These are phyloP conservation scores for Hemerocallis citrina DNA, from an alignment of 106 monocot genomes.

Conservation along the genomic window DNA sequence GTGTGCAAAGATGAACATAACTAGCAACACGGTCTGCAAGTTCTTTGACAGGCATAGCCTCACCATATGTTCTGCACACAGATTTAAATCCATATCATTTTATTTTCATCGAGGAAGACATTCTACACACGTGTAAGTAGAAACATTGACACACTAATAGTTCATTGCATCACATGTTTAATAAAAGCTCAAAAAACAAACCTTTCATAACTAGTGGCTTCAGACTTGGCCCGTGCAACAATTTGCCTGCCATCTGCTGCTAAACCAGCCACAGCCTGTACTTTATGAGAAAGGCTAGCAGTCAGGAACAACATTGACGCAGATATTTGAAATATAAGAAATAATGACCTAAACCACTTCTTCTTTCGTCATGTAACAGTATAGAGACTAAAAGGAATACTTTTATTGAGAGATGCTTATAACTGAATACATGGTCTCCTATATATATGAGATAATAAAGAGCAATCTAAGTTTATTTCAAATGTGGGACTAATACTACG, in stretches of 20 bases:
- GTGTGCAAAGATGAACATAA: constrained; percentile 99
- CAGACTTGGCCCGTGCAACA: constrained; percentile 73
- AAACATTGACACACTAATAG: too few species aligned
- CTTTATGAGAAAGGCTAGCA: background rate
- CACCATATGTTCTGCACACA: constrained; percentile 72
- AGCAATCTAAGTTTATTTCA: too few species aligned
- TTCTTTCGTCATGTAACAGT: too few species aligned
- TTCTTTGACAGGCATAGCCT: constrained; percentile 94
- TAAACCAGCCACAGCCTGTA: constrained; percentile 61
- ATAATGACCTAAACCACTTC: too few species aligned
- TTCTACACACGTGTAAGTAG: too few species aligned
- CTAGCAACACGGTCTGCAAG: constrained; percentile 97
- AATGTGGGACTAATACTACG: too few species aligned
- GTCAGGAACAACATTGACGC: background rate
- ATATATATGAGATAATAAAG: too few species aligned
- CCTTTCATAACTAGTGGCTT: constrained; percentile 69
- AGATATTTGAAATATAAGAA: too few species aligned
- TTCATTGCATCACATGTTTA: background rate
- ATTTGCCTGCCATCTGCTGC: constrained; percentile 83
- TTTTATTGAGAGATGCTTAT: too few species aligned
- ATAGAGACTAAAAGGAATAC: too few species aligned
- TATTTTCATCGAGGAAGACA: background rate
- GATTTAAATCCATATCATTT: background rate
- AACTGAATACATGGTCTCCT: too few species aligned
- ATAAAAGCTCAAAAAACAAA: constrained; percentile 2